Evolutionary conservation across 306 rosid genomes (phyloP), one percentile per base, ranked within the genome.

Genomic region (Parietaria judaica): DNA sequence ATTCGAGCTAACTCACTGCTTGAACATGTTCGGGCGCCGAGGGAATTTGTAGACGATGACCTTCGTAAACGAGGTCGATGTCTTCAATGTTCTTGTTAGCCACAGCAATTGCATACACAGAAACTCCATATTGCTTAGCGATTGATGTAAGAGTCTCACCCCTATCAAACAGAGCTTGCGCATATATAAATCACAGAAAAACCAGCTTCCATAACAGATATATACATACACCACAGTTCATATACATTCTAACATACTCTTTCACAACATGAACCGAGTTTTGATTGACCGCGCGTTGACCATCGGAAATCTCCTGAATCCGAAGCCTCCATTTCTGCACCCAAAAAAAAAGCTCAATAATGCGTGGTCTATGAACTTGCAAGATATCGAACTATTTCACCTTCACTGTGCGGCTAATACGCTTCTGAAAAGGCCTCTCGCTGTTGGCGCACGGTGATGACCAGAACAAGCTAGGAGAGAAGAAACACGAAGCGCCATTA

Each of bases 321-420:
- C 64, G 79, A 60, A 75, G 35, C 75, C 72, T 69, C 75, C 79
- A 75, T 75, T 61, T 75, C 68, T 75, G 75, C n/a, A 71, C 44
- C 38, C 36, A 64, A 13, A 23, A 60, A 35, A 65, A 4, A 9
- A 23, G 5, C 8, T 55, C 31, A 11, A 55, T 45, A 36, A 36
- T 6, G 31, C 31, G 31, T 23, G 31, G 31, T 23, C 31, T 7
- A 44, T 46, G 43, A 65, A 71, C 17, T 45, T 46, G 48, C 54
- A 37, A 41, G 45, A 41, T 5, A 23, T 23, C 31, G 31, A 23
- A 23, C 9, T 49, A 49, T 14, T 48, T 17, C 35, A 62, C 66
- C 66, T 34, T 36, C 4, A 62, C 14, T 62, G 41, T 34, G 66
- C 66, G 16, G 12, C 66, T 46, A 34, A 62, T 34, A 47, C 50